Base-by-base conservation (phyloP, 768 basidiomycete genomes). In the Boletus rufocinnamomeus region DNA sequence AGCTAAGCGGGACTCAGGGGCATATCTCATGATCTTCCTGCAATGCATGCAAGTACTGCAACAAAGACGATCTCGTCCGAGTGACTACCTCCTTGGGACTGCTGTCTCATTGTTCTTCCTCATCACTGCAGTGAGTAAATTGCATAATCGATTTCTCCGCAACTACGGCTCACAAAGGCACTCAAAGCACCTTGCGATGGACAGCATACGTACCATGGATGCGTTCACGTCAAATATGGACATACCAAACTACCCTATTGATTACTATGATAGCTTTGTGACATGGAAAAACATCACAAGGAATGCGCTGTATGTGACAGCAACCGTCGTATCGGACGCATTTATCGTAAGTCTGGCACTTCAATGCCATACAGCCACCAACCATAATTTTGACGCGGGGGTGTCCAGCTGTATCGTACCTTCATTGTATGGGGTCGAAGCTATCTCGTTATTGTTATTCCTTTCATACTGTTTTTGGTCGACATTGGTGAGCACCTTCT, bases 221-320 rank as follows among this genome's bases (percentile, higher is more conserved):
- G n/a, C n/a, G 41, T 23, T 43, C 41, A 43, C 41, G 7, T 21
- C 13, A 43, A 2, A 13, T 43, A 23, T n/a, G 21, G 41, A 5
- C 21, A 23, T 4, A 21, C 21, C 41, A 23, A 13, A 23, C 21
- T 43, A 10, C 41, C 11, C 41, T 23, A 6, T 43, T 21, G 2
- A 1, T 7, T 43, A 21, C 21, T 43, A 21, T 43, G 1, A 23
- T 9, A 8, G 0, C n/a, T 0, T 4, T 23, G 2, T 4, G n/a
- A 43, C n/a, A 23, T 23, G 41, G 21, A 4, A 23, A 43, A 23
- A 0, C 11, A 13, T 23, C 21, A 11, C n/a, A 43, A 43, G n/a
- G 21, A 6, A 10, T 43, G 5, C 41, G 21, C 6, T 43, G 21
- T 43, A 43, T 23, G 11, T 43, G 11, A 7, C 41, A 13, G 3